Evolutionary conservation across 2,329 filamentous ascomycete genomes (phyloP), one percentile per base, ranked within the genome.

Genomic region (Fusarium nygamai): DNA sequence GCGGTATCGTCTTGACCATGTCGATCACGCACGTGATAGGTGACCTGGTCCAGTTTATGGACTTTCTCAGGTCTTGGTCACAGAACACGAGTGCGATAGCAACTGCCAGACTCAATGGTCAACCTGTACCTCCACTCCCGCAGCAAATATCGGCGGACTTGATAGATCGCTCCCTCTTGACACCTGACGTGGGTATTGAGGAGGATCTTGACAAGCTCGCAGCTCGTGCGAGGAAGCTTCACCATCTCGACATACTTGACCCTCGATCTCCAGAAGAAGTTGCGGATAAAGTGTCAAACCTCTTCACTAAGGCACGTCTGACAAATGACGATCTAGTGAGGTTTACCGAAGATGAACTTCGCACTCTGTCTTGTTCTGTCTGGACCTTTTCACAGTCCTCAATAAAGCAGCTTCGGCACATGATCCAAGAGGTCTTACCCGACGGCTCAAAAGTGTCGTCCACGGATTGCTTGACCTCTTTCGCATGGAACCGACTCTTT

Each of bases 281-380:
- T 6, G 53, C 1, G 0, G 29, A 46, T 10, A 60, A n/a, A 24
- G 3, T 65, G 8, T 31, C 38, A 11, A 33, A 22, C 11, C 16
- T 68, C 17, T 68, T 65, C 19, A 65, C 65, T n/a, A 68, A 59
- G 12, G 53, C 65, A 7, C 61, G 65, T 20, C 24, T 68, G 9
- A 54, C 61, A 4, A 43, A 68, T 16, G 46, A 60, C 6, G 65
- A 68, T 20, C 27, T 68, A 1, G 47, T 31, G 12, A 38, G 34
- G 22, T 60, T 48, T 19, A 19, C 39, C 3, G 61, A 68, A 48
- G 61, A 59, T 24, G 31, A 54, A 11, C 47, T 65, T 17, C 65
- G 65, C n/a, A n/a, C 38, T 7, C 29, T 33, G 16, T 60, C 61
- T 4, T 36, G 27, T 29, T 65, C 38, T 43, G 27, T 68, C 10